These are phyloP conservation scores for Saccharomyces pastorianus DNA, from an alignment of 1,139 yeast species.

Conservation along the genomic window DNA sequence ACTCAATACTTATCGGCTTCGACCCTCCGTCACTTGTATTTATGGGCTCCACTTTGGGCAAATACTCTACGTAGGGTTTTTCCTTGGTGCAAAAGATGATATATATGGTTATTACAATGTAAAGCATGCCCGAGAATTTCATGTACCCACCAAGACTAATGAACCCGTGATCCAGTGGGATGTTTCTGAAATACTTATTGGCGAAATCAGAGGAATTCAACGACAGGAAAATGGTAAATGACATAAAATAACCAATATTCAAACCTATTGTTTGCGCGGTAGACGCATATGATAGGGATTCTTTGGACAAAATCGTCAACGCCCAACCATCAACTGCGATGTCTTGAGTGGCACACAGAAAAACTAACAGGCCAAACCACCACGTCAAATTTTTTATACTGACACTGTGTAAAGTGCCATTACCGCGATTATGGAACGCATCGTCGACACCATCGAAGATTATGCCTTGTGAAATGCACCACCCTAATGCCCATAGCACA, in stretches of 20 bases:
- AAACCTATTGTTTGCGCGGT: constrained; percentile 96
- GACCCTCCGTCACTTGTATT: constrained; percentile 11
- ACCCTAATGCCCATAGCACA: constrained; percentile 58
- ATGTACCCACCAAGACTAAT: constrained; percentile 69
- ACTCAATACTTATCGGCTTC: constrained; percentile 6
- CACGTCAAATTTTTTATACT: constrained; percentile 28
- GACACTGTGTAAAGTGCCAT: constrained; percentile 11
- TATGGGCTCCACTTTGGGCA: constrained; percentile 21
- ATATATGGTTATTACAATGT: constrained; percentile 56
- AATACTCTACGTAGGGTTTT: constrained; percentile 40
- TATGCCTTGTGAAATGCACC: constrained; percentile 39
- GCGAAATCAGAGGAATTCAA: constrained; percentile 90
- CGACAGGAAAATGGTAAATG: constrained; percentile 86
- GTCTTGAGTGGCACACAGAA: constrained; percentile 94
- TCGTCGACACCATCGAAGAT: constrained; percentile 51
- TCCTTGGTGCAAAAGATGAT: constrained; percentile 55
- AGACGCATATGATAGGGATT: constrained; percentile 84
- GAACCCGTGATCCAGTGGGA: constrained; percentile 58
- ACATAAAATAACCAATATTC: constrained; percentile 84
- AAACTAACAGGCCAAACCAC: constrained; percentile 66
- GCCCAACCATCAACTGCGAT: constrained; percentile 99
- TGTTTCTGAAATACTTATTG: constrained; percentile 63
- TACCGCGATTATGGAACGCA: constrained; percentile 18
- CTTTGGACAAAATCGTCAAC: constrained; percentile 68
- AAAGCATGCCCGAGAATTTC: constrained; percentile 68